Evolutionary conservation across 2,329 filamentous ascomycete genomes (phyloP), one percentile per base, ranked within the genome.

Genomic region (Blumeria hordei): DNA sequence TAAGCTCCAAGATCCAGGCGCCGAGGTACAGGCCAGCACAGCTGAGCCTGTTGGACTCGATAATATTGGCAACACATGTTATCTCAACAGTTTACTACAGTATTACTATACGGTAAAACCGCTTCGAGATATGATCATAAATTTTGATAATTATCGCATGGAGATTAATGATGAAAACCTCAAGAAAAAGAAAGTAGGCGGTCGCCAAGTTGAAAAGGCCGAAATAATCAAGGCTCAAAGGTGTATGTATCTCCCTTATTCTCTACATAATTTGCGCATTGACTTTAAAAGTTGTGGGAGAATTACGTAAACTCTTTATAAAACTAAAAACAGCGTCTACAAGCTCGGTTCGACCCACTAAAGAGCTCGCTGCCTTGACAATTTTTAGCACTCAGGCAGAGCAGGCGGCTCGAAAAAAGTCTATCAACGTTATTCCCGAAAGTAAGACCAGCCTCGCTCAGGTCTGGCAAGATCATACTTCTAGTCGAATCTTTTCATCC

Each of bases 41-140:
- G 57, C 69, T 50, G 80, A 85, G 67, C 92, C 92, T 0, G 85
- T 94, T 21, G 92, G 92, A 0, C 74, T 96, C 6, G 77, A 81
- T 59, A 98, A 96, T 62, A 94, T 96, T 56, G 88, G 92, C 57
- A 98, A 98, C 64, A 98, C 93, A 0, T 98, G 92, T 67, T 98
- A 98, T 63, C 74, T 98, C 55, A 98, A 98, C 71, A 96, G 90
- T 68, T 76, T 98, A 52, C 73, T 98, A 9, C 92, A 98, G 63
- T 96, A 94, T 65, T 83, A 95, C 60, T 95, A 94, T 66, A 93
- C 88, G 0, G 78, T 96, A 55, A 82, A 80, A 58, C 80, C 85
- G 1, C 73, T 96, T 34, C 78, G 90, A 53, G 76, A 92, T 5
- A 76, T 95, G 59, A 80, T 95, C 3, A 72, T 93, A 56, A 73